Evolutionary conservation across 768 basidiomycete genomes (phyloP).

Genomic region (Lactarius psammicola): DNA sequence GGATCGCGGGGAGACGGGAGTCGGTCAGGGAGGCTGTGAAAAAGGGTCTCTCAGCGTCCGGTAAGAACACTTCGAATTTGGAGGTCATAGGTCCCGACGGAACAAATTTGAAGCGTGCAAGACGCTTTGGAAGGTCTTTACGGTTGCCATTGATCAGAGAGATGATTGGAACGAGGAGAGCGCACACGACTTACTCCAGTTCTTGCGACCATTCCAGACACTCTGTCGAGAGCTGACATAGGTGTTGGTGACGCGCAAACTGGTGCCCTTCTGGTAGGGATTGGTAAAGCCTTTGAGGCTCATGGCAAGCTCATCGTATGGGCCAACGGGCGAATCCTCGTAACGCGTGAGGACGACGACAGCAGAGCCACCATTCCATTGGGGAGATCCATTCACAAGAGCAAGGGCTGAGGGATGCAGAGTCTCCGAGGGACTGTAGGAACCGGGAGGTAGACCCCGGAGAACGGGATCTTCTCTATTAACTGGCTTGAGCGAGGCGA

Average conservation of each 20-base stretch:
- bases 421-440: slow-evolving; percentile 21
- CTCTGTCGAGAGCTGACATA: slow-evolving; percentile 19
- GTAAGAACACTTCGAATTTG: slow-evolving; percentile 7
- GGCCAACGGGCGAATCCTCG: slow-evolving; percentile 21
- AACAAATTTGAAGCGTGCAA: slow-evolving; percentile 20
- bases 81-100: background rate
- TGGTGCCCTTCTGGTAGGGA: slow-evolving; percentile 6
- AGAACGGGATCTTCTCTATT: slow-evolving; percentile 16
- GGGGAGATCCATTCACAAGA: slow-evolving; percentile 4
- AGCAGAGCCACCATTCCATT: slow-evolving; percentile 18
- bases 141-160: background rate
- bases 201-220: slow-evolving; percentile 21
- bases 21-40: slow-evolving; percentile 22
- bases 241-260: slow-evolving; percentile 20
- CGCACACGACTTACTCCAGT: slow-evolving; percentile 19
- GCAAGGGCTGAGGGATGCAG: slow-evolving; percentile 24
- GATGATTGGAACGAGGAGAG: background rate
- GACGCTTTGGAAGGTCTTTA: slow-evolving; percentile 22
- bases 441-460: slow-evolving; percentile 23
- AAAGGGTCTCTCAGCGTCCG: slow-evolving; percentile 16
- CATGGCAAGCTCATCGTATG: slow-evolving; percentile 27
- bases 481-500: slow-evolving; percentile 3
- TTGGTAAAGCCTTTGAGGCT: background rate
- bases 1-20: slow-evolving; percentile 18
- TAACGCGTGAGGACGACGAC: slow-evolving; percentile 12